Evolutionary conservation across 768 basidiomycete species (phyloP).

Genomic region (Auricularia auricula-judae): DNA sequence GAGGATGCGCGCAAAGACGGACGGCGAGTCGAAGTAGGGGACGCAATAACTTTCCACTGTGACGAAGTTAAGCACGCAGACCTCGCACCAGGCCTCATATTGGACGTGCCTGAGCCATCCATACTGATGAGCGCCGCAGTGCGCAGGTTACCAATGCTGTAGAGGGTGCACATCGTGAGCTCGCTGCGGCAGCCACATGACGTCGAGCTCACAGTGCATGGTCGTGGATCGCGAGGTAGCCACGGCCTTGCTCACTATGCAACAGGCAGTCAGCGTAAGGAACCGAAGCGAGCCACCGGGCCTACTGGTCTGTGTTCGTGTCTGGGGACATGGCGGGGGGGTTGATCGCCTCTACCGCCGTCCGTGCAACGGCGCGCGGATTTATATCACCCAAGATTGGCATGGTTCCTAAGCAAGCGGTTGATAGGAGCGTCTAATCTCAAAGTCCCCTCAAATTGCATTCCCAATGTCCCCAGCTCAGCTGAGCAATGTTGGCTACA

Average conservation of each 20-base stretch:
- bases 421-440: not conserved
- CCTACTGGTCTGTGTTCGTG: not conserved
- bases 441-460: too few species aligned
- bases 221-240: slow-evolving; percentile 66
- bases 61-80: not conserved
- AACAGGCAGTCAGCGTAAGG: not conserved
- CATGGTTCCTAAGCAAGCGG: not conserved
- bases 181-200: not conserved
- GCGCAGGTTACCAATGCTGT: slow-evolving; percentile 71
- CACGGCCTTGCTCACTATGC: slow-evolving; percentile 32
- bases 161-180: slow-evolving; percentile 7
- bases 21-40: slow-evolving; percentile 89
- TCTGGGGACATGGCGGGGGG: not conserved
- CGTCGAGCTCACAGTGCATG: slow-evolving; percentile 54
- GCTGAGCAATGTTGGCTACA: too few species aligned
- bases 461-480: too few species aligned
- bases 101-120: slow-evolving; percentile 60
- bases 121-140: slow-evolving; percentile 76
- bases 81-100: not conserved
- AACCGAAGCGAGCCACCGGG: not conserved
- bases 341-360: not conserved
- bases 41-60: slow-evolving; percentile 87
- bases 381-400: not conserved
- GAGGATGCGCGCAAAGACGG: slow-evolving; percentile 79
- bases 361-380: not conserved